Base-by-base conservation (phyloP, 2,329 filamentous ascomycete species). In the Aspergillus phoenicis region DNA sequence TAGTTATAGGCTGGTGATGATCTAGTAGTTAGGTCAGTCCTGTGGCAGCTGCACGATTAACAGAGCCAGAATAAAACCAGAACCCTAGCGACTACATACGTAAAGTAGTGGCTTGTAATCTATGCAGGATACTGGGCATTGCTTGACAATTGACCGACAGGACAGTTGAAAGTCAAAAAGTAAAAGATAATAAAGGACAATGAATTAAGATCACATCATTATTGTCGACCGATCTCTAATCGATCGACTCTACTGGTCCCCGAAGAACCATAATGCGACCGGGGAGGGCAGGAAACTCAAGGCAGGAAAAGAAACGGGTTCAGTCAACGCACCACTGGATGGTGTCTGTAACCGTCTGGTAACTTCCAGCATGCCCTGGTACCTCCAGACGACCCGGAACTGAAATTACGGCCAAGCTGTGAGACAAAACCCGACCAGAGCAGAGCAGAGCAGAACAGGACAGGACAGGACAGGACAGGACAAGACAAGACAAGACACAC, bases 31-130 rank as follows among this genome's bases (percentile, higher is more conserved):
- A 45, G 20, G 41, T 24, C 41, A n/a, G 53, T 56, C 33, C 11
- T 13, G 33, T 17, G 52, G 53, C 53, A 47, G 53, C 45, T 56
- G 53, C 41, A 41, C 45, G 36, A 17, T 30, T 11, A 56, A 45
- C 39, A 47, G 52, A 47, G 20, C 45, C 15, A 30, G n/a, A 20
- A 43, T 13, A 13, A 10, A 45, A 22, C 8, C 17, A 45, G 41
- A 22, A 22, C 10, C 24, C 8, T 51, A 51, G 26, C 2, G 26
- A 28, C 47, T 49, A 30, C 45, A 26, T 51, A 51, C 47, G 47
- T 51, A 51, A 51, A 51, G 47, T 33, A 15, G 47, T 28, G 26
- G 47, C 24, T 17, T 49, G 45, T 49, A 26, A 49, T 30, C 45
- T 15, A 28, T 49, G 15, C 45, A 49, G 45, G 15, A 45, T 43